These are phyloP conservation scores for Microbotryum scabiosae DNA, from an alignment of 1,284 basidiomycete genomes.

Conservation along the genomic window DNA sequence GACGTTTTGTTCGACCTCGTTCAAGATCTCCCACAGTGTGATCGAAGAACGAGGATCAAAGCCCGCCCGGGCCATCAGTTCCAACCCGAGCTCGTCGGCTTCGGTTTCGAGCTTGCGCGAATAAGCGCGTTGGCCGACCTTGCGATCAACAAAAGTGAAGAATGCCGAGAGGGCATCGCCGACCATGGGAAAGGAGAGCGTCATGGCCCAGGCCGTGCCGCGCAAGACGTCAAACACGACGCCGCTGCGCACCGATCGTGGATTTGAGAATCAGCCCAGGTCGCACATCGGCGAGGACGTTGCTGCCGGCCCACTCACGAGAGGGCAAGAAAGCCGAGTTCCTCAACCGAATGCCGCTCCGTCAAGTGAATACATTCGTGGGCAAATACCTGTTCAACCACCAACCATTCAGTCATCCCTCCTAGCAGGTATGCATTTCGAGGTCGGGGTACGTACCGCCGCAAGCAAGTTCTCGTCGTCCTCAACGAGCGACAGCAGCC, in stretches of 20 bases:
- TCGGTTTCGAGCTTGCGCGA: slow-evolving; percentile 48
- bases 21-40: slow-evolving; percentile 47
- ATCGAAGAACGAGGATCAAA: slow-evolving; percentile 46
- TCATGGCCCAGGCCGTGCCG: slow-evolving; percentile 46
- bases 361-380: slow-evolving; percentile 41
- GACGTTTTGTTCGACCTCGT: slow-evolving; percentile 31
- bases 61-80: slow-evolving; percentile 45
- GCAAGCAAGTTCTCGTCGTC: slow-evolving; percentile 45
- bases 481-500: slow-evolving; percentile 44
- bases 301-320: not conserved
- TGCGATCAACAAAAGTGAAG: slow-evolving; percentile 47
- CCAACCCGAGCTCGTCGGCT: slow-evolving; percentile 46
- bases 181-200: slow-evolving; percentile 46
- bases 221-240: slow-evolving; percentile 48
- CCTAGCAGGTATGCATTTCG: too few species aligned
- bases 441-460: slow-evolving; percentile 35
- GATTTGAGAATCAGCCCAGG: not conserved
- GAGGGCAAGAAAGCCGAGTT: slow-evolving; percentile 45
- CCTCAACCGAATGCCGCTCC: slow-evolving; percentile 48
- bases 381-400: too few species aligned
- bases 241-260: slow-evolving; percentile 26
- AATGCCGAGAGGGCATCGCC: slow-evolving; percentile 45
- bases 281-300: not conserved
- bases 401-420: too few species aligned
- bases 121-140: slow-evolving; percentile 46